Conservation (phyloP, 371 early-diverging fungal genomes). For the Apophysomyces sp. region DNA sequence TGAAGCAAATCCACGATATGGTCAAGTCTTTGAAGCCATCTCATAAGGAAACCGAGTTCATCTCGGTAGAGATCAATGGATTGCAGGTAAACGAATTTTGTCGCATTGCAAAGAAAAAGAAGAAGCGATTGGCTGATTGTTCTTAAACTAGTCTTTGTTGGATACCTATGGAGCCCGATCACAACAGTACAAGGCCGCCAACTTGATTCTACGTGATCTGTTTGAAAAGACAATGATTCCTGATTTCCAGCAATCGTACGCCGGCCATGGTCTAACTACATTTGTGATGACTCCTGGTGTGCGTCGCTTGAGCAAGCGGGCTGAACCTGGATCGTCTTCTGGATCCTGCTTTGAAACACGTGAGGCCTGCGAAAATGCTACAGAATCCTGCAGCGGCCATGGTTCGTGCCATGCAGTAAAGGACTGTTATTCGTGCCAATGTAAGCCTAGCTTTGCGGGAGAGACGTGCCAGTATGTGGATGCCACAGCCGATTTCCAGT, state of each 20-base stretch:
- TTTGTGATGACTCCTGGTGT: conserved; percentile 25
- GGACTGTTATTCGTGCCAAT: conserved; percentile 42
- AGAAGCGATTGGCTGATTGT: not conserved
- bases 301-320: conserved; percentile 20
- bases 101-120: not conserved
- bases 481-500: conserved; percentile 43
- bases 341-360: conserved; percentile 21
- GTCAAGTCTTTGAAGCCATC: conserved; percentile 3
- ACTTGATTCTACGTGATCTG: conserved; percentile 23
- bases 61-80: conserved; percentile 14
- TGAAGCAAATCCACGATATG: conserved; percentile 8
- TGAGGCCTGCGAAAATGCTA: conserved; percentile 28
- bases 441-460: conserved; percentile 29
- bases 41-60: conserved; percentile 9
- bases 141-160: conserved; percentile 14
- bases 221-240: conserved; percentile 31
- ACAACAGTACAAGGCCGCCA: conserved; percentile 30
- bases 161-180: conserved; percentile 35
- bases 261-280: conserved; percentile 12
- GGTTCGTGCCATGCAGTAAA: conserved; percentile 27
- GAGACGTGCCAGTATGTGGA: conserved; percentile 37
- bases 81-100: conserved; percentile 14
- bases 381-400: conserved; percentile 31
- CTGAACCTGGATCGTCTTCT: conserved; percentile 5
- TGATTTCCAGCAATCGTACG: conserved; percentile 14